phyloP scores from a whole-genome alignment of 2,329 filamentous ascomycete genomes.

The Sphaerulina vaccinii region DNA sequence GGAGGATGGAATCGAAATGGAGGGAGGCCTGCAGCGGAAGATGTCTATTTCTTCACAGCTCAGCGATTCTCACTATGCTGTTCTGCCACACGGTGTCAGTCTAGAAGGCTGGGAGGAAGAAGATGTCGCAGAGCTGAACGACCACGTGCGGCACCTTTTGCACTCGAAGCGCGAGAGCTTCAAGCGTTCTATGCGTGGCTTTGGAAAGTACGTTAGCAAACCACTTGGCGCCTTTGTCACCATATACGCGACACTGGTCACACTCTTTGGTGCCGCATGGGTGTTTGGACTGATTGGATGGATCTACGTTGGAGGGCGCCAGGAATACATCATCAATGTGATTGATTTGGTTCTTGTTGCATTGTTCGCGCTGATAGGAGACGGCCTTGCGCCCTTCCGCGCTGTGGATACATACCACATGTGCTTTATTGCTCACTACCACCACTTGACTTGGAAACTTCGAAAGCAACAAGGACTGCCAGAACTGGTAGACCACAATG shows the following conservation, averaged over 20 bases:
- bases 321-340: slow-evolving; percentile 59
- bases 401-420: slow-evolving; percentile 84
- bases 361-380: slow-evolving; percentile 62
- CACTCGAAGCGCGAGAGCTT: slow-evolving; percentile 78
- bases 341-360: slow-evolving; percentile 61
- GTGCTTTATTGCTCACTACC: slow-evolving; percentile 75
- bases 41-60: slow-evolving; percentile 66
- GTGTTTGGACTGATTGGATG: slow-evolving; percentile 85
- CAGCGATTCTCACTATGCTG: slow-evolving; percentile 71
- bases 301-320: slow-evolving; percentile 75
- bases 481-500: slow-evolving; percentile 65
- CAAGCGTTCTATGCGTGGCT: slow-evolving; percentile 76
- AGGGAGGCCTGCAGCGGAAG: slow-evolving; percentile 19
- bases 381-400: slow-evolving; percentile 67
- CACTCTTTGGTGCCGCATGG: slow-evolving; percentile 81
- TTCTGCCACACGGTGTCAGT: slow-evolving; percentile 70
- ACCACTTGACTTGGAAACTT: slow-evolving; percentile 61
- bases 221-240: slow-evolving; percentile 80
- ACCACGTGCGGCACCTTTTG: slow-evolving; percentile 83
- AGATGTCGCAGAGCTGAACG: slow-evolving; percentile 75
- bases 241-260: slow-evolving; percentile 78
- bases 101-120: slow-evolving; percentile 72
- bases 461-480: slow-evolving; percentile 62
- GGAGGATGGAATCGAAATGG: slow-evolving; percentile 25
- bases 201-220: slow-evolving; percentile 72